Conservation (phyloP, 352 stramenopile species). For the Bremia lactucae region DNA sequence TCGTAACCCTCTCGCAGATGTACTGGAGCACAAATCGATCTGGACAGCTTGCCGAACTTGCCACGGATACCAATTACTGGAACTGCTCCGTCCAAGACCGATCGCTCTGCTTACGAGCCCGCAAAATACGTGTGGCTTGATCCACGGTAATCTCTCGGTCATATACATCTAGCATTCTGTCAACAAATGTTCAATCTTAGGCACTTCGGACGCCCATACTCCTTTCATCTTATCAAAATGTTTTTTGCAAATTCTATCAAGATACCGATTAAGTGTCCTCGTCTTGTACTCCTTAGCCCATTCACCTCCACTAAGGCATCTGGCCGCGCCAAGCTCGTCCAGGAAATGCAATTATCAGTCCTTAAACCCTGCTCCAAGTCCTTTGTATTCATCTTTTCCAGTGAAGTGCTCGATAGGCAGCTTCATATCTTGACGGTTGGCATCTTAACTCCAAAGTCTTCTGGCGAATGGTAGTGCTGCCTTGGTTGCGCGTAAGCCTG, state of each 20-base stretch:
- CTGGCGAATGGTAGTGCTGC: too few species aligned
- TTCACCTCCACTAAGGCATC: too few species aligned
- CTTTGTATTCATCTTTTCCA: background rate
- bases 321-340: too few species aligned
- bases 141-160: slow-evolving; percentile 2
- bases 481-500: too few species aligned
- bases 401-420: background rate
- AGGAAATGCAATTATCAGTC: too few species aligned
- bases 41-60: background rate
- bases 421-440: background rate
- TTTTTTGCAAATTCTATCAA: background rate
- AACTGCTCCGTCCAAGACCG: slow-evolving; percentile 1
- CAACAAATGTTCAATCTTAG: background rate
- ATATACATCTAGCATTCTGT: slow-evolving; percentile 1
- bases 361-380: too few species aligned
- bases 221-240: slow-evolving; percentile 1
- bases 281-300: too few species aligned
- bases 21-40: background rate
- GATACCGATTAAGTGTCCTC: too few species aligned
- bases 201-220: background rate
- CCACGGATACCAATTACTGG: background rate
- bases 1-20: background rate
- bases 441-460: too few species aligned
- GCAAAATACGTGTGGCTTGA: background rate
- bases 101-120: background rate